Evolutionary conservation across 768 basidiomycete species (phyloP), one percentile per base, ranked within the genome.

Genomic region (Phaeolepiota aurea): DNA sequence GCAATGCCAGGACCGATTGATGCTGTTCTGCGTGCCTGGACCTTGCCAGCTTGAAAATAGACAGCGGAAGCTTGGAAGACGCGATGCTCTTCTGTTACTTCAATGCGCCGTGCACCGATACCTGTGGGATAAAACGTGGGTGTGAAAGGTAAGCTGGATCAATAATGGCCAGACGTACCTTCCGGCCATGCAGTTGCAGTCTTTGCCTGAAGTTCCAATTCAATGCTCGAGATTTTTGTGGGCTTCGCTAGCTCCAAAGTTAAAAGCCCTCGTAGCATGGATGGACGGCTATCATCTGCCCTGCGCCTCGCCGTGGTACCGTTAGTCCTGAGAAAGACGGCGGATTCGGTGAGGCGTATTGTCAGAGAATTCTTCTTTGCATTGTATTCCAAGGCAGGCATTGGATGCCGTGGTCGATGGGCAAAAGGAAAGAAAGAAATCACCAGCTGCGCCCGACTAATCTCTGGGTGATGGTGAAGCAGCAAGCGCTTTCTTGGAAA

Each of bases 161-260:
- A 38, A 33, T 47, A 28, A 11, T 15, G 28, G 11, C 39, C 38
- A 39, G 10, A 55, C 71, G 38, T 45, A 91, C 93, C 88, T 72
- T 96, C 91, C 2, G 84, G 80, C 83, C 90, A 96, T 25, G 78
- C 73, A 3, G 81, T 85, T 16, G 69, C 62, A 2, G 81, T 69
- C 44, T 69, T 82, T 2, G 87, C 92, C 33, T 79, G 67, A 15
- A 99, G 63, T 55, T 82, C 77, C 28, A 96, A 68, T 41, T 82
- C 82, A 43, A 99, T 92, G 51, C 80, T 85, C 21, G 84, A 81
- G 48, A 99, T 81, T 56, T 80, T 80, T 40, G 79, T 91, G 0
- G 91, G 79, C 56, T 94, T 94, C 20, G 66, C 65, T 9, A 75
- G 58, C 19, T 69, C 63, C 13, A 73, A 54, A 1, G 74, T 74